Percentiles rank a stretch among this genome's conserved stretches.
phyloP scores from a whole-genome alignment of 228 moss, liverwort and hornwort genomes.

The Sphagnum magellanicum region DNA sequence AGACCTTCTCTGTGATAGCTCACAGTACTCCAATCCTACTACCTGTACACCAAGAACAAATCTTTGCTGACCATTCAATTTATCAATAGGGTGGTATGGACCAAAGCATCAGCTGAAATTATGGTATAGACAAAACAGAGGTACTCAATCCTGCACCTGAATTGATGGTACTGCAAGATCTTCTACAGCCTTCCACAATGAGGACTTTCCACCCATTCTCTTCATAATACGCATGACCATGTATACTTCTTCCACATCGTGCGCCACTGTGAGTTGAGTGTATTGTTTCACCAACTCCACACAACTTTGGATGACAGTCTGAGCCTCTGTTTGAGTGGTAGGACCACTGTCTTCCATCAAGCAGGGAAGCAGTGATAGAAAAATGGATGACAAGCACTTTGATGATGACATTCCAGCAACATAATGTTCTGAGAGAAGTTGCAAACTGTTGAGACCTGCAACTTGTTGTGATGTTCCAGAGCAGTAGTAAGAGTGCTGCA shows the following conservation, averaged over 20 bases:
- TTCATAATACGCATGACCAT: constrained; percentile 45
- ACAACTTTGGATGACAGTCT: constrained; percentile 38
- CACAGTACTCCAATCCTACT: neutral
- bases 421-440: constrained; percentile 28
- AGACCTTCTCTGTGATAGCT: neutral
- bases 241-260: constrained; percentile 79
- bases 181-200: constrained; percentile 72
- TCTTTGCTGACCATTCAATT: neutral
- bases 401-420: constrained; percentile 8
- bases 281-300: constrained; percentile 61
- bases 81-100: neutral
- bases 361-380: constrained; percentile 56
- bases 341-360: constrained; percentile 10
- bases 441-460: constrained; percentile 35
- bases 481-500: neutral
- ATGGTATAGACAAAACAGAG: neutral
- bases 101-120: neutral
- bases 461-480: neutral
- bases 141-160: constrained; percentile 26
- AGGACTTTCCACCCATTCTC: constrained; percentile 66
- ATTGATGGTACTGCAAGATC: constrained; percentile 38
- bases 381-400: constrained; percentile 45
- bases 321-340: constrained; percentile 9
- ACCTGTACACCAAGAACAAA: neutral
- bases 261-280: constrained; percentile 35